Evolutionary conservation across 495 filamentous ascomycete genomes (phyloP), one percentile per base, ranked within the genome.

Genomic region (Rhizodiscina lignyota): DNA sequence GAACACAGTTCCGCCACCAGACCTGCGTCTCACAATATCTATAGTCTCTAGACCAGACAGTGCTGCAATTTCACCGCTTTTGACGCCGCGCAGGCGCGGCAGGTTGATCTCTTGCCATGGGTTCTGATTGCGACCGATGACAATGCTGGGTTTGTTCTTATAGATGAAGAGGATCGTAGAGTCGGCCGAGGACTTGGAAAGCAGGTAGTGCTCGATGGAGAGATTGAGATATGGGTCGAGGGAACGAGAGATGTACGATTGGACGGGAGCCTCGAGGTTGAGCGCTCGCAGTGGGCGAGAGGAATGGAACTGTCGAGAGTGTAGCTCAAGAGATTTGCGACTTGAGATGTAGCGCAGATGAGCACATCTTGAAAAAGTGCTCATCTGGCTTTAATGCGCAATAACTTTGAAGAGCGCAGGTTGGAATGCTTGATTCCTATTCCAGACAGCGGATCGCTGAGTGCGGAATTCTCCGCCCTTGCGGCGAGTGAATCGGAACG

Each of bases 111-210:
- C 89, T 5, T 82, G 62, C 86, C 86, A 97, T 26, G 89, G 89
- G 52, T 97, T 97, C 52, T 97, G 89, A 53, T 97, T 97, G 31
- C 87, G 78, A 11, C 89, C 89, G 39, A 97, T 74, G 42, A 97
- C 72, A 33, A 97, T 66, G 54, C 79, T 78, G 5, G 87, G 84
- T 10, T 64, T 58, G 55, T 97, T 96, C 39, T 70, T 63, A 58
- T 96, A 97, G 13, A 96, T 64, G 40, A 94, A 85, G 0, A 94
- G 67, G 21, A 94, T 52, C 28, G 66, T 72, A 4, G 83, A 85
- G 42, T 77, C 64, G 4, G 69, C 57, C 0, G 74, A 67, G 0
- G 80, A 68, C 26, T 76, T 69, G 36, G 77, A 68, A 1, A 96
- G 72, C 4, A 97, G 74, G 55, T 79, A 76, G 53, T 94, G 80